These are phyloP conservation scores for Blastobotrys buckinghamii DNA, from an alignment of 1,139 yeast species.

Conservation along the genomic window DNA sequence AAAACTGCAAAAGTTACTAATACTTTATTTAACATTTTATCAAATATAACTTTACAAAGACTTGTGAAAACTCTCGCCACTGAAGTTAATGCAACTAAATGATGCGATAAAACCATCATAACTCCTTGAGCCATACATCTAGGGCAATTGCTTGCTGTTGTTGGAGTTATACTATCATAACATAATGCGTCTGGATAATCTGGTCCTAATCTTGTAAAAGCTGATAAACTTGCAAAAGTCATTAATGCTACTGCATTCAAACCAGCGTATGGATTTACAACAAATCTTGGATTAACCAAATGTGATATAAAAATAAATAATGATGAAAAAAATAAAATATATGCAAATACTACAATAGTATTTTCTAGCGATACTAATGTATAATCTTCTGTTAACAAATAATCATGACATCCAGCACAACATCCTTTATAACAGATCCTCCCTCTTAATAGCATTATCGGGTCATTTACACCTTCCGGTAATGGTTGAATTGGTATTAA, in stretches of 20 bases:
- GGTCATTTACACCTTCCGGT: neutral
- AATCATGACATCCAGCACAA: conserved; percentile 6
- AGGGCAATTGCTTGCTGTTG: conserved; percentile 6
- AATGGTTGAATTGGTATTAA: conserved; percentile 7
- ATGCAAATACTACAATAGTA: neutral
- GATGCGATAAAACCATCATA: conserved; percentile 16
- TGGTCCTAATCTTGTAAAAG: neutral
- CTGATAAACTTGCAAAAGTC: conserved; percentile 2
- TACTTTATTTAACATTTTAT: conserved; percentile 13
- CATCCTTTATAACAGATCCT: conserved; percentile 8
- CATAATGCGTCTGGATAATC: neutral
- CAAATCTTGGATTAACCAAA: conserved; percentile 16
- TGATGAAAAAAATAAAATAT: conserved; percentile 13
- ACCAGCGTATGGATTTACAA: conserved; percentile 19
- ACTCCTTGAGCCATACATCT: conserved; percentile 19
- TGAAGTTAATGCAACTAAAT: conserved; percentile 14
- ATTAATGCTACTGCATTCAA: conserved; percentile 18
- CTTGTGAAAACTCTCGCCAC: conserved; percentile 15
- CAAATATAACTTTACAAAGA: conserved; percentile 14
- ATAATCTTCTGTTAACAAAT: neutral
- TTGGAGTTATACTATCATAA: conserved; percentile 11
- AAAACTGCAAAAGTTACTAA: conserved; percentile 10
- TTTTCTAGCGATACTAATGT: neutral
- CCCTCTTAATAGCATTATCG: neutral
- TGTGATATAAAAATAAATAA: conserved; percentile 15